phyloP scores from a whole-genome alignment of 805 yeast genomes.

The Ascoidea tarda region DNA sequence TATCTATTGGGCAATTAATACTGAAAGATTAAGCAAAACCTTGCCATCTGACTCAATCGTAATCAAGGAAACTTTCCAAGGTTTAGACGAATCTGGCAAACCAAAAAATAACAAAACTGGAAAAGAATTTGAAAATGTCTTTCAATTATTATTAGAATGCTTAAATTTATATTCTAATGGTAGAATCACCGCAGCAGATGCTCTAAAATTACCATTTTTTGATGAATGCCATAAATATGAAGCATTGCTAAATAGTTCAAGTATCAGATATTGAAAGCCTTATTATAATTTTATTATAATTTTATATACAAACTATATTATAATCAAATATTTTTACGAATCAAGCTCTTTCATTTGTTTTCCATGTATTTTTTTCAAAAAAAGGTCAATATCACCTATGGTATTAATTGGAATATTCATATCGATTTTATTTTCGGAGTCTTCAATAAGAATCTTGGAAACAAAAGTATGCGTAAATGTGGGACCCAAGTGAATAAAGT shows the following conservation, averaged over 20 bases:
- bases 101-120: background rate
- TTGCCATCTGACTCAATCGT: background rate
- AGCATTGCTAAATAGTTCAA: no score
- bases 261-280: no score
- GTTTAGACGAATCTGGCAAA: background rate
- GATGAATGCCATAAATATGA: background rate
- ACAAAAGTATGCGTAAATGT: background rate
- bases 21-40: constrained; percentile 25
- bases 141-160: background rate
- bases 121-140: background rate
- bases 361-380: no score
- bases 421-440: background rate
- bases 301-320: no score
- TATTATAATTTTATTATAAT: no score
- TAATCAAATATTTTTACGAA: no score
- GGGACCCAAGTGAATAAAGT: background rate
- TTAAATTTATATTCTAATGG: background rate
- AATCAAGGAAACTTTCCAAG: background rate
- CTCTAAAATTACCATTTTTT: background rate
- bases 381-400: no score
- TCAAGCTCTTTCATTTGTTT: no score
- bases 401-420: no score
- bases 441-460: background rate
- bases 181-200: background rate
- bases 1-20: constrained; percentile 25